Conservation (phyloP, 768 basidiomycete species). For the Panellus pusillus region DNA sequence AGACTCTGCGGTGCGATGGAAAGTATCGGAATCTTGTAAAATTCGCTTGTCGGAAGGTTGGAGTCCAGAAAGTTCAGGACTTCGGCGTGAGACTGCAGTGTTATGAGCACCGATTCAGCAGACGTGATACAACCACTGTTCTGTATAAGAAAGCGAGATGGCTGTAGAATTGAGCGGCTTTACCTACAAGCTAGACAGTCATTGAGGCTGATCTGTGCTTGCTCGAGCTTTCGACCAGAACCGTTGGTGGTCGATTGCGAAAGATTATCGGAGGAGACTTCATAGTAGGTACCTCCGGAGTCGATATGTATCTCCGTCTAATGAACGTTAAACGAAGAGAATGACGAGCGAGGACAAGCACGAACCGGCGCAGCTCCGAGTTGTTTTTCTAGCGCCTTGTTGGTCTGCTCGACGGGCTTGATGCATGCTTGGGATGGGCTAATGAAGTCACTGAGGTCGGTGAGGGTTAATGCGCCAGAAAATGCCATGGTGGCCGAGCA, state of each 20-base stretch:
- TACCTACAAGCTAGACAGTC: conserved; percentile 98
- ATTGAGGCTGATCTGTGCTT: conserved; percentile 94
- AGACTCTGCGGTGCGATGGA: conserved; percentile 91
- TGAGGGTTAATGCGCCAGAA: conserved; percentile 85
- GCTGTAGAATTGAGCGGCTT: conserved; percentile 25
- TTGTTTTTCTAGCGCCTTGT: conserved; percentile 31
- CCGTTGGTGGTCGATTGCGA: conserved; percentile 14
- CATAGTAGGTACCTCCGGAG: conserved; percentile 82
- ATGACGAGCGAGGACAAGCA: neutral
- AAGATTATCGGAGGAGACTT: conserved; percentile 50
- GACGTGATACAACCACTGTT: conserved; percentile 96
- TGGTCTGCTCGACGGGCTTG: conserved; percentile 74
- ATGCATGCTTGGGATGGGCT: conserved; percentile 97
- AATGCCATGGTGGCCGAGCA: conserved; percentile 62
- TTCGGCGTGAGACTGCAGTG: conserved; percentile 92
- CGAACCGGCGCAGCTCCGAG: conserved; percentile 39
- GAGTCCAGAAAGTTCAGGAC: conserved; percentile 75
- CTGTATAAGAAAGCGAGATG: neutral
- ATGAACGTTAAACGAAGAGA: conserved; percentile 1
- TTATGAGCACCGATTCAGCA: conserved; percentile 95
- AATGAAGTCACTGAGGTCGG: conserved; percentile 96
- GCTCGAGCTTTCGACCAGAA: conserved; percentile 68
- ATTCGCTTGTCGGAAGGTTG: conserved; percentile 45
- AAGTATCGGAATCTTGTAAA: conserved; percentile 62
- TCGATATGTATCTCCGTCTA: conserved; percentile 95